phyloP scores from a whole-genome alignment of 305 asterid species.

The Fraxinus baroniana region DNA sequence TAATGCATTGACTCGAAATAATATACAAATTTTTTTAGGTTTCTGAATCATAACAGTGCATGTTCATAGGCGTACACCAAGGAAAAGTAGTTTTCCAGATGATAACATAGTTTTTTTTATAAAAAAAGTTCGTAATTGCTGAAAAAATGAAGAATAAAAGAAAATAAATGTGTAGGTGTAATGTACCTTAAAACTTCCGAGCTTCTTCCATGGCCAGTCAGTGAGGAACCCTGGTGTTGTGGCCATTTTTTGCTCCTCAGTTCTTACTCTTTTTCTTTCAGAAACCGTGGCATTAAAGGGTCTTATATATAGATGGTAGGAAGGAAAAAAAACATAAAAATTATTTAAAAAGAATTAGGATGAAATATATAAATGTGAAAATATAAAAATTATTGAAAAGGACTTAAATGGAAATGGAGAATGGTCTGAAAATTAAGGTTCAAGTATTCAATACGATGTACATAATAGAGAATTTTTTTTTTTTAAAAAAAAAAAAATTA shows the following conservation, averaged over 20 bases:
- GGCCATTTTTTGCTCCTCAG: constrained; percentile 38
- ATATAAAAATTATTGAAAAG: neutral
- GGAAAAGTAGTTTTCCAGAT: neutral
- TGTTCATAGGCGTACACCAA: neutral
- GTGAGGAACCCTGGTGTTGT: constrained; percentile 56
- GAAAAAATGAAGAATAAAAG: neutral
- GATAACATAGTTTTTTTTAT: neutral
- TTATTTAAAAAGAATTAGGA: no score
- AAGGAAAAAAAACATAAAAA: neutral
- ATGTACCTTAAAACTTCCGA: constrained; percentile 55
- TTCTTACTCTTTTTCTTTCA: no score
- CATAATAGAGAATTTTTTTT: no score
- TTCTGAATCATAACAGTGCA: neutral
- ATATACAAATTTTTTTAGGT: no score
- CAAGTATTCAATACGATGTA: neutral
- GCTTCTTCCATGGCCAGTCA: constrained; percentile 69
- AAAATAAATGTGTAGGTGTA: neutral
- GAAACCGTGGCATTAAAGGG: neutral
- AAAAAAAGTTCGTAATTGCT: neutral
- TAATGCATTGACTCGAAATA: neutral
- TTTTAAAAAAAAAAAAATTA: no score
- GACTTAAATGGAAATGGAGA: neutral
- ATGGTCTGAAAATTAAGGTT: neutral
- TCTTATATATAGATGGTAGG: constrained; percentile 14
- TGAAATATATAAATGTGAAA: neutral